Conservation (phyloP, 805 yeast species). For the Saccharomycopsis javanensis region DNA sequence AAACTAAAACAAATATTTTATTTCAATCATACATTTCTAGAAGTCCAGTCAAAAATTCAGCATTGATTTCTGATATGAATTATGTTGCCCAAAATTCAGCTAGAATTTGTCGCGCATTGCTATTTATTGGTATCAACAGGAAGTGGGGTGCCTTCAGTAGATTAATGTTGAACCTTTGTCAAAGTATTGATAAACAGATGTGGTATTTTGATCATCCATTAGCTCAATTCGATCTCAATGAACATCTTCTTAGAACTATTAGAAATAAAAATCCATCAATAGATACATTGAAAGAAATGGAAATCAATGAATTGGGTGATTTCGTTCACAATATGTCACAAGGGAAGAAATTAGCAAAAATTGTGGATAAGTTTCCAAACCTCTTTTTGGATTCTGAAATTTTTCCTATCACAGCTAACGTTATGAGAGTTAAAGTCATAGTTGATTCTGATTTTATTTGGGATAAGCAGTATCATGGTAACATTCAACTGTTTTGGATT, state of each 20-base stretch:
- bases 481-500: constrained; percentile 83
- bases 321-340: constrained; percentile 71
- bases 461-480: constrained; percentile 77
- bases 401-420: constrained; percentile 80
- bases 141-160: constrained; percentile 83
- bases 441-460: constrained; percentile 74
- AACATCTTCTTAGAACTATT: constrained; percentile 49
- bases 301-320: constrained; percentile 73
- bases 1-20: constrained; percentile 78
- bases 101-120: constrained; percentile 85
- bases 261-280: constrained; percentile 57
- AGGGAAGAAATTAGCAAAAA: constrained; percentile 53
- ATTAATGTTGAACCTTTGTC: constrained; percentile 70
- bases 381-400: constrained; percentile 70
- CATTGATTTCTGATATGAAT: constrained; percentile 75
- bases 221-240: constrained; percentile 76
- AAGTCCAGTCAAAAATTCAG: constrained; percentile 62
- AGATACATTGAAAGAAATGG: constrained; percentile 65
- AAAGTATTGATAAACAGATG: constrained; percentile 69
- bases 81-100: constrained; percentile 95
- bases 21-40: constrained; percentile 83
- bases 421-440: constrained; percentile 66
- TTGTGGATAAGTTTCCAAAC: constrained; percentile 66
- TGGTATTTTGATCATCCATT: constrained; percentile 93
- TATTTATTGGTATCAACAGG: constrained; percentile 76